Base-by-base conservation (phyloP, 768 basidiomycete species). In the Polyporus arcularius region DNA sequence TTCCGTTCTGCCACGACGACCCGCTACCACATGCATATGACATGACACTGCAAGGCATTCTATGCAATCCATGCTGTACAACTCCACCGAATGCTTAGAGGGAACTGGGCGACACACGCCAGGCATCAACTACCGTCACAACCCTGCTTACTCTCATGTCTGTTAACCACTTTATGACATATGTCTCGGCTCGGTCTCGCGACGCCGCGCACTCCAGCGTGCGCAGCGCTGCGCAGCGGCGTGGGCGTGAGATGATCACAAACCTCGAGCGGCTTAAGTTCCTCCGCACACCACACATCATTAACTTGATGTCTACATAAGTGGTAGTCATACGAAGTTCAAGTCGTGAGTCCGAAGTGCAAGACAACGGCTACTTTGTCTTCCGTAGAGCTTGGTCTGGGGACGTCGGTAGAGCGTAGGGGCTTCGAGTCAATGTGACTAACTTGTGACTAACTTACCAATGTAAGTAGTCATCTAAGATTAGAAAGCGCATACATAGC, bases 21-120 rank as follows among this genome's bases (percentile, higher is more conserved):
- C 53, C 62, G 38, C 64, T 56, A 61, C 59, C 35, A 58, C 68
- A 71, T 72, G 61, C 70, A 69, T 71, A 73, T 71, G 70, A 72
- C 66, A 66, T 67, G 66, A 67, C 62, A 60, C 58, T 46, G 61
- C 70, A 66, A 66, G 64, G 57, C 63, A 57, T 57, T 57, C 57
- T 70, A 73, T 73, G 70, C 65, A 66, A 67, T 67, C 58, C 65
- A 70, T 72, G 69, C 67, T 64, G 58, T 64, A 67, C 57, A 57
- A 47, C 56, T 48, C 8, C 28, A 26, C 35, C 46, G 43, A 47
- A 52, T 40, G 12, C 4, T 47, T 32, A 35, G 21, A 26, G 21
- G 21, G 21, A 26, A 26, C 21, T 26, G 21, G 21, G 21, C 21
- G 21, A 26, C 1, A 26, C 21, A 26, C 21, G 21, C 21, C 21